Evolutionary conservation across 352 stramenopile species (phyloP).

Genomic region (Phytophthora rubi): DNA sequence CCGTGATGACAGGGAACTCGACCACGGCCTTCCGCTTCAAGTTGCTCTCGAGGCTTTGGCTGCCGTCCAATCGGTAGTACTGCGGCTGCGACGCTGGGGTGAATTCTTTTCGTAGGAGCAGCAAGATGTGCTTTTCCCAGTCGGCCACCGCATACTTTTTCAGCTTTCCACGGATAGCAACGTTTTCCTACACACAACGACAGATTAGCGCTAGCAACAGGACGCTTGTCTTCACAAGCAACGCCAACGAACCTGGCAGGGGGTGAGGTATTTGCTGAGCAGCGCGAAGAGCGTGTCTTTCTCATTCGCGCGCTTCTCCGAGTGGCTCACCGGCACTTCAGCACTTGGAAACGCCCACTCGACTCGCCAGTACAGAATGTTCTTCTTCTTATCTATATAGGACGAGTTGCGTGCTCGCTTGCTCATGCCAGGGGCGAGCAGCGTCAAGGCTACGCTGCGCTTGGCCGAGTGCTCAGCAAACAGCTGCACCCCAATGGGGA

Average conservation of each 20-base stretch:
- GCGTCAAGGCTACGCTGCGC: conserved; percentile 66
- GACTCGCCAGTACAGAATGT: conserved; percentile 75
- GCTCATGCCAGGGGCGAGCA: conserved; percentile 84
- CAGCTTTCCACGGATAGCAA: conserved; percentile 67
- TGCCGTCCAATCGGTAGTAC: conserved; percentile 77
- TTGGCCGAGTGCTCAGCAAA: conserved; percentile 76
- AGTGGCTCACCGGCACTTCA: conserved; percentile 50
- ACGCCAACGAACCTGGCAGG: conserved; percentile 49
- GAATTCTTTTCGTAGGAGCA: conserved; percentile 86
- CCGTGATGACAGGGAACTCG: conserved; percentile 79
- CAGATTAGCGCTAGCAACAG: neutral
- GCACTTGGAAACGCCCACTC: conserved; percentile 76
- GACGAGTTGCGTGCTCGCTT: conserved; percentile 80
- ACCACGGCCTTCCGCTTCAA: conserved; percentile 81
- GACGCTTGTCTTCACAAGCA: neutral
- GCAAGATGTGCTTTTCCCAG: conserved; percentile 62
- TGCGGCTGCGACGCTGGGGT: conserved; percentile 64
- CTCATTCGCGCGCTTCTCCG: conserved; percentile 63
- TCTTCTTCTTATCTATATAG: conserved; percentile 71
- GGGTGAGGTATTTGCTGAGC: conserved; percentile 65
- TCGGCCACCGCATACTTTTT: conserved; percentile 64
- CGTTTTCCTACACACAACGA: conserved; percentile 61
- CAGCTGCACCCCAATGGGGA: conserved; percentile 70
- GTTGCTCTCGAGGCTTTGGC: conserved; percentile 69
- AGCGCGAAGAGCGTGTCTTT: conserved; percentile 59